Evolutionary conservation across 805 yeast genomes (phyloP), one percentile per base, ranked within the genome.

Genomic region (Ogataea nonfermentans): DNA sequence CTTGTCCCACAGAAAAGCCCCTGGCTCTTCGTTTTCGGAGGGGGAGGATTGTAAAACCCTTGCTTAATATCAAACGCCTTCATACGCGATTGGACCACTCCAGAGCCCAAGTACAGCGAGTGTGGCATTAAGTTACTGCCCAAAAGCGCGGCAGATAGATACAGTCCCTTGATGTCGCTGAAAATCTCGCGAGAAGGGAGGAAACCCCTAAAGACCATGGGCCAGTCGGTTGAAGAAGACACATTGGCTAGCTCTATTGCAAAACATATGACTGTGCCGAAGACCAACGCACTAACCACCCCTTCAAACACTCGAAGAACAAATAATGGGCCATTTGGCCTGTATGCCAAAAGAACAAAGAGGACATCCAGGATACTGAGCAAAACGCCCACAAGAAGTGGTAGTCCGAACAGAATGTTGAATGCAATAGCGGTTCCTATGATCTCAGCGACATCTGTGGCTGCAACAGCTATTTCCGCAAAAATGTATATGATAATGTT

Each of bases 81-180:
- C 38, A 89, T 66, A 46, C 96, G 72, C 5, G 95, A 82, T 57
- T 88, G 95, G 5, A 86, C 96, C 40, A 90, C 76, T 10, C 95
- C 95, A 1, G 91, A 81, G 2, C 97, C 97, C 32, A 89, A 70
- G 56, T 84, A 89, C 35, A 89, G 67, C 2, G 93, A 83, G 57
- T 90, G 97, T 6, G 96, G 96, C 97, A 89, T 89, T 17, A 90
- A 91, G 2, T 96, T 89, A 16, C 96, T 95, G 22, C 97, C 97
- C 43, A 90, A 66, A 40, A 90, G 82, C 15, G 96, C 96, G 51
- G 91, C 79, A 47, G 89, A 75, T 35, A 86, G 65, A 53, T 84
- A 87, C 24, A 90, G 63, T 2, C 95, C 96, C 43, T 78, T 76
- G 15, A 74, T 77, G 38, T 73, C 65, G 22, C 78, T 66, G 19